These are phyloP conservation scores for Calonectria fujianensis DNA, from an alignment of 2,329 filamentous ascomycete genomes.

Conservation along the genomic window DNA sequence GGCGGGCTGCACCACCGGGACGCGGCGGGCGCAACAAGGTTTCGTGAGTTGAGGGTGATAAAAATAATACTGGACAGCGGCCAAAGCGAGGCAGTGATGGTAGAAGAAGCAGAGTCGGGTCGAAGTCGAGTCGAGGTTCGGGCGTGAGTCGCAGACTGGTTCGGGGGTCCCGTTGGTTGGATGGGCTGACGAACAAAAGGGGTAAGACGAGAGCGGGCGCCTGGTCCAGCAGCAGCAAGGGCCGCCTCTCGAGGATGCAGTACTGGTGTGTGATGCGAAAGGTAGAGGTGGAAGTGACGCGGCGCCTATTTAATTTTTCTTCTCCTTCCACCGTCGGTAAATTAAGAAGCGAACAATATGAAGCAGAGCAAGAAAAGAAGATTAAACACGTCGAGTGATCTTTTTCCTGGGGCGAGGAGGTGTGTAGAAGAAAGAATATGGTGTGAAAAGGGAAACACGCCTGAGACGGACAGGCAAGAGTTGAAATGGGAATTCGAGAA, in stretches of 20 bases:
- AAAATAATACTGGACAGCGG: conserved; percentile 12
- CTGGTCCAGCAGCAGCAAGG: conserved; percentile 53
- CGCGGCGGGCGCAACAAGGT: conserved; percentile 18
- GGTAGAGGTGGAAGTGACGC: conserved; percentile 23
- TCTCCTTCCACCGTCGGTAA: background rate
- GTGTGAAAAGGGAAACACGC: conserved; percentile 31
- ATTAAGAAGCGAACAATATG: conserved; percentile 15
- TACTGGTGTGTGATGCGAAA: conserved; percentile 22
- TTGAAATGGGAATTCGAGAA: conserved; percentile 35
- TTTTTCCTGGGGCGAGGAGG: conserved; percentile 6
- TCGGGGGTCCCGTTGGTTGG: conserved; percentile 35
- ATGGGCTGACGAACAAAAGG: conserved; percentile 45
- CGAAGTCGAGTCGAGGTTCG: conserved; percentile 13
- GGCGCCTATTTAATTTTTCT: background rate
- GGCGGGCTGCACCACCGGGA: conserved; percentile 26
- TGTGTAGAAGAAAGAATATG: conserved; percentile 28
- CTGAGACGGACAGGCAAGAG: conserved; percentile 29
- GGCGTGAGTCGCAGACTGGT: conserved; percentile 22
- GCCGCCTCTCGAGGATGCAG: conserved; percentile 40
- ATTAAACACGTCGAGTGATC: conserved; percentile 24
- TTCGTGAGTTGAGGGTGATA: background rate
- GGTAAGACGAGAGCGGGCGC: conserved; percentile 47
- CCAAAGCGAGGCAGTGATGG: conserved; percentile 19
- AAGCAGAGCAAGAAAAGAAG: conserved; percentile 29
- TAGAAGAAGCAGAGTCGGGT: conserved; percentile 27